These are phyloP conservation scores for Blastocystis sp. DNA, from an alignment of 352 stramenopile genomes.

Conservation along the genomic window DNA sequence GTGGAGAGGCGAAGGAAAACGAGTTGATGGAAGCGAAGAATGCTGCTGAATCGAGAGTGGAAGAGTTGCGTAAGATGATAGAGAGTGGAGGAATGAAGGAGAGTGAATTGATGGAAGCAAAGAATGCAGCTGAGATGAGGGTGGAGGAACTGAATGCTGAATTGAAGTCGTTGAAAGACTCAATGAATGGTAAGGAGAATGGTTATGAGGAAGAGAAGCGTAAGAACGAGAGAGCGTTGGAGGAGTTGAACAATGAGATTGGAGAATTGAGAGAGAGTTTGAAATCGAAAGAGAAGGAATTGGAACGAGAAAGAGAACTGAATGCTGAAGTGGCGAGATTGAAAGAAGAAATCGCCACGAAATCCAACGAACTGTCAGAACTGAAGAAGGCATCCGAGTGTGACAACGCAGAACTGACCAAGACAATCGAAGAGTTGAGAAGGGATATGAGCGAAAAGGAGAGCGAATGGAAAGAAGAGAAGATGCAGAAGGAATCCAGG, in stretches of 20 bases:
- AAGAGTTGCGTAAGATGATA: not conserved
- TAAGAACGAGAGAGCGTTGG: not conserved
- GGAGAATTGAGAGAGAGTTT: not conserved
- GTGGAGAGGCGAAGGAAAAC: not conserved
- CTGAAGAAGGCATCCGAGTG: not conserved
- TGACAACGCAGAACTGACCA: not conserved
- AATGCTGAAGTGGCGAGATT: not conserved
- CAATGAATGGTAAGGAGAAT: not conserved
- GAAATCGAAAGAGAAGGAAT: slow-evolving; percentile 3
- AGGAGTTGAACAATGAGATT: not conserved
- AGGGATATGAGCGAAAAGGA: not conserved
- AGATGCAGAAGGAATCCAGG: not conserved
- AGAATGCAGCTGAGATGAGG: not conserved
- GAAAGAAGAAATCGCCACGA: no score
- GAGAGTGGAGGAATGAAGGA: not conserved
- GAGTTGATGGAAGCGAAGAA: not conserved
- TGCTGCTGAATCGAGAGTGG: not conserved
- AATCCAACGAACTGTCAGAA: not conserved
- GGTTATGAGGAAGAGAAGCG: not conserved
- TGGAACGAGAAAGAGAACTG: not conserved
- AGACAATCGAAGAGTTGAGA: slow-evolving; percentile 12
- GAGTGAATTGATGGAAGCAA: not conserved
- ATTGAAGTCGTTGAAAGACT: not conserved
- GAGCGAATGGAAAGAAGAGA: slow-evolving; percentile 1
- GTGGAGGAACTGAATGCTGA: not conserved